Evolutionary conservation across 208 protist species (phyloP).

Genomic region (Acanthamoeba lugdunensis): DNA sequence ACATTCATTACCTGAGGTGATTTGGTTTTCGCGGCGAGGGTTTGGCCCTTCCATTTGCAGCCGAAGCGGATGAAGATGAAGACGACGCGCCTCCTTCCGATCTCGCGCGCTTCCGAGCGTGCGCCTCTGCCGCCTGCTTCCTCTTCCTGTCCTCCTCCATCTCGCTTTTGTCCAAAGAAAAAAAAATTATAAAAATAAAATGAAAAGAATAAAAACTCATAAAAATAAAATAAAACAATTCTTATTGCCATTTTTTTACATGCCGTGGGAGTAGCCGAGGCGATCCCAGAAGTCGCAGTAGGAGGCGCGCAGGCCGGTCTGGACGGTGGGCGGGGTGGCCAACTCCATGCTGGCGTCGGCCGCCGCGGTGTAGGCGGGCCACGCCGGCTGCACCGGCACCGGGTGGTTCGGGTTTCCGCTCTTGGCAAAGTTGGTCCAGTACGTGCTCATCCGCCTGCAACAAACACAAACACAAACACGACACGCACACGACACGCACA

Average conservation of each 20-base stretch:
- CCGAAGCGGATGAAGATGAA: not conserved
- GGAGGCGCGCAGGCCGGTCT: slow-evolving; percentile 3
- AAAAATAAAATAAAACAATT: no score
- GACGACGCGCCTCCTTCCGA: not conserved
- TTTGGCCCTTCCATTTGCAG: not conserved
- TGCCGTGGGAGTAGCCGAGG: slow-evolving; percentile 42
- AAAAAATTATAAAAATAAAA: no score
- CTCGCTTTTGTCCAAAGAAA: not conserved
- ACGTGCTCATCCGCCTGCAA: slow-evolving; percentile 50
- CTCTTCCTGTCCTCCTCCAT: slow-evolving; percentile 12
- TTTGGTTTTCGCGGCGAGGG: not conserved
- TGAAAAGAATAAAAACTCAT: no score
- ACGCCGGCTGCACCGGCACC: slow-evolving; percentile 13
- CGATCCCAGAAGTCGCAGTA: slow-evolving; percentile 48
- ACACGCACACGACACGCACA: not conserved
- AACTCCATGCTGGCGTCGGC: slow-evolving; percentile 28
- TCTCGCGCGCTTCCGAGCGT: not conserved
- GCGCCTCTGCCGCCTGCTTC: not conserved
- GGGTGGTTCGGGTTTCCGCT: slow-evolving; percentile 72
- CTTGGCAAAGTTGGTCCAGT: slow-evolving; percentile 77
- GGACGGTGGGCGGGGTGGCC: not conserved
- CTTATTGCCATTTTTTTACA: not conserved
- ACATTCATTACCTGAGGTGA: not conserved
- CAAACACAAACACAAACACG: not conserved
- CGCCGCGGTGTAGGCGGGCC: slow-evolving; percentile 43